A percentile compares a stretch with the other conserved stretches of the same genome.
Evolutionary conservation across 495 filamentous ascomycete species (phyloP).

Genomic region (Astrocystis sublimbata): DNA sequence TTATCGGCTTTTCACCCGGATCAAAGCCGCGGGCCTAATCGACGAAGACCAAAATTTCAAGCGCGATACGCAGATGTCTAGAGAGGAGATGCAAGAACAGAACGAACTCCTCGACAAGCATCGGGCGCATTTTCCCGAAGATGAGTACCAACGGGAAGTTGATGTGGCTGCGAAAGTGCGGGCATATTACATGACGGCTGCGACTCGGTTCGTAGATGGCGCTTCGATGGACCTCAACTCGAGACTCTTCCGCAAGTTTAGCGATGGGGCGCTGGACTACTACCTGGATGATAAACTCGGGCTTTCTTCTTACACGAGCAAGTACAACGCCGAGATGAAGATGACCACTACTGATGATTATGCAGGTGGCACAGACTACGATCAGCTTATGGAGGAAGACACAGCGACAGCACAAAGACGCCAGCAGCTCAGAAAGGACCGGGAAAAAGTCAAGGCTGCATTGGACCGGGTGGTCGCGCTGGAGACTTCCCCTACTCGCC

Average conservation of each 20-base stretch:
- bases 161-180: conserved; percentile 44
- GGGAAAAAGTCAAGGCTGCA: conserved; percentile 32
- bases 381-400: conserved; percentile 44
- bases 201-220: conserved; percentile 46
- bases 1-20: conserved; percentile 34
- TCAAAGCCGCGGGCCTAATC: conserved; percentile 20
- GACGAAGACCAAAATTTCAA: conserved; percentile 2
- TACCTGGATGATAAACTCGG: conserved; percentile 44
- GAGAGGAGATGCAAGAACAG: conserved; percentile 29
- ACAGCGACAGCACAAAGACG: conserved; percentile 29
- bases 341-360: conserved; percentile 1
- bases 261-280: conserved; percentile 27
- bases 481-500: background rate
- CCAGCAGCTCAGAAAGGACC: conserved; percentile 28
- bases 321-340: conserved; percentile 3
- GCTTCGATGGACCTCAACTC: conserved; percentile 42
- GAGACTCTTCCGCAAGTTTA: conserved; percentile 35
- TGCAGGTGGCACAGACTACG: conserved; percentile 25
- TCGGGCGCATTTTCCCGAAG: conserved; percentile 33
- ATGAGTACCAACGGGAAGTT: conserved; percentile 43
- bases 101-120: conserved; percentile 21
- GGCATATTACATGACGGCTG: conserved; percentile 49
- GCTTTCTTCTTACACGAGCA: conserved; percentile 25
- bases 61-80: conserved; percentile 36
- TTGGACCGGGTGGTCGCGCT: conserved; percentile 30